Percentiles rank a stretch among this genome's conserved stretches.
Conservation (phyloP, 2,329 filamentous ascomycete species). For the Calonectria honghensis region DNA sequence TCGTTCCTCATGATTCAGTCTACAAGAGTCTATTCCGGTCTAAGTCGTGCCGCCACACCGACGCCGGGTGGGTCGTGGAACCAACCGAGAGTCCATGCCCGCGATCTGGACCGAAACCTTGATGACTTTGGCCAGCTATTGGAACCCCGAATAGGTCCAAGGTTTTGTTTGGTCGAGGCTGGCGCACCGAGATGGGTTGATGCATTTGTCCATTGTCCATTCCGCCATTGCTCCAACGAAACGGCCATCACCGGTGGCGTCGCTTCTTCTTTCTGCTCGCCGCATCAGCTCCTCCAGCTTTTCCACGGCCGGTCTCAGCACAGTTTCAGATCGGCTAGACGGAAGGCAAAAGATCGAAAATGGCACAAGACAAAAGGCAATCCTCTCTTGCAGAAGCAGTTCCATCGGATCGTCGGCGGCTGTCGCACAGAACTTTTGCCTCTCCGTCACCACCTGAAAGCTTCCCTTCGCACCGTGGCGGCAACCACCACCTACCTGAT, state of each 20-base stretch:
- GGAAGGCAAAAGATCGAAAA: not conserved
- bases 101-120: constrained; percentile 20
- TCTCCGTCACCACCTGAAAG: not conserved
- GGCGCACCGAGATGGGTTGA: not conserved
- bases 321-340: constrained; percentile 4
- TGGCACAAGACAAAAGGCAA: not conserved
- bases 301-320: not conserved
- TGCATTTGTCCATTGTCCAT: constrained; percentile 17
- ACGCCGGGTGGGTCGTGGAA: constrained; percentile 15
- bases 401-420: not conserved
- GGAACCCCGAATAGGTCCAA: not conserved
- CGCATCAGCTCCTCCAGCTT: not conserved
- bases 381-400: not conserved
- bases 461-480: not conserved
- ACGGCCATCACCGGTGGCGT: constrained; percentile 23
- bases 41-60: not conserved
- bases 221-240: not conserved
- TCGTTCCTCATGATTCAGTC: constrained; percentile 1
- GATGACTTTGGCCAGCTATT: not conserved
- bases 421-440: not conserved
- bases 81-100: constrained; percentile 13
- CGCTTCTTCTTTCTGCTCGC: not conserved
- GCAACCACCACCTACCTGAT: not conserved
- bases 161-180: not conserved
- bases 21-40: constrained; percentile 12